Evolutionary conservation across 352 stramenopile species (phyloP).

Genomic region (Phytophthora syringae): DNA sequence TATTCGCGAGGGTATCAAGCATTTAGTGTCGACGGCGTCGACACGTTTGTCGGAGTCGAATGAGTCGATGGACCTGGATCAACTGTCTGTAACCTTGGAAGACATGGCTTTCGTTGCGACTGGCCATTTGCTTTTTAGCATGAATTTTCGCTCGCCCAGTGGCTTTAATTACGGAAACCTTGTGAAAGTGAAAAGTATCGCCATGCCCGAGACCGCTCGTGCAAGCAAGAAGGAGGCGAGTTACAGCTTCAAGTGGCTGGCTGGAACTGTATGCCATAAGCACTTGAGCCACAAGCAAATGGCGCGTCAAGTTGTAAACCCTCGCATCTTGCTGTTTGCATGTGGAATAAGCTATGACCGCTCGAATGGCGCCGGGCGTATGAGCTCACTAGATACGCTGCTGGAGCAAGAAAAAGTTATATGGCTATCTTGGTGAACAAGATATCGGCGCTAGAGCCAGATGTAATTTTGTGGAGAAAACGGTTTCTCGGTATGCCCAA

Average conservation of each 20-base stretch:
- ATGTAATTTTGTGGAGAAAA: conserved; percentile 95
- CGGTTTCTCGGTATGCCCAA: conserved; percentile 92
- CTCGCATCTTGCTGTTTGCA: conserved; percentile 96
- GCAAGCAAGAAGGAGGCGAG: conserved; percentile 79
- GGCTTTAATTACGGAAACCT: conserved; percentile 85
- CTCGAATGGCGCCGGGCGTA: conserved; percentile 77
- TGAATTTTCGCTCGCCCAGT: conserved; percentile 75
- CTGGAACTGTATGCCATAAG: conserved; percentile 96
- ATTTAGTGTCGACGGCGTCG: conserved; percentile 41
- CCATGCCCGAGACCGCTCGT: conserved; percentile 54
- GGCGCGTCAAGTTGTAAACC: conserved; percentile 92
- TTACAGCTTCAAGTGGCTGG: conserved; percentile 94
- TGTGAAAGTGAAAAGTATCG: conserved; percentile 89
- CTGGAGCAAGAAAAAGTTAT: conserved; percentile 97
- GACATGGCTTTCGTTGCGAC: conserved; percentile 82
- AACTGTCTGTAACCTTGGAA: conserved; percentile 58
- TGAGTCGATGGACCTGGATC: conserved; percentile 45
- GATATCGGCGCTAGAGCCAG: conserved; percentile 94
- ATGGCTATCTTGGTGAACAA: conserved; percentile 97
- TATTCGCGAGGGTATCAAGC: conserved; percentile 64
- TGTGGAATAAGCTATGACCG: conserved; percentile 97
- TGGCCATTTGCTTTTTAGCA: conserved; percentile 79
- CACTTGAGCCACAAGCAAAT: conserved; percentile 98
- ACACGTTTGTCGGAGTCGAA: conserved; percentile 32
- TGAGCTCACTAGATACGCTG: conserved; percentile 96